These are phyloP conservation scores for Thelonectria olida DNA, from an alignment of 2,329 filamentous ascomycete genomes.

Conservation along the genomic window DNA sequence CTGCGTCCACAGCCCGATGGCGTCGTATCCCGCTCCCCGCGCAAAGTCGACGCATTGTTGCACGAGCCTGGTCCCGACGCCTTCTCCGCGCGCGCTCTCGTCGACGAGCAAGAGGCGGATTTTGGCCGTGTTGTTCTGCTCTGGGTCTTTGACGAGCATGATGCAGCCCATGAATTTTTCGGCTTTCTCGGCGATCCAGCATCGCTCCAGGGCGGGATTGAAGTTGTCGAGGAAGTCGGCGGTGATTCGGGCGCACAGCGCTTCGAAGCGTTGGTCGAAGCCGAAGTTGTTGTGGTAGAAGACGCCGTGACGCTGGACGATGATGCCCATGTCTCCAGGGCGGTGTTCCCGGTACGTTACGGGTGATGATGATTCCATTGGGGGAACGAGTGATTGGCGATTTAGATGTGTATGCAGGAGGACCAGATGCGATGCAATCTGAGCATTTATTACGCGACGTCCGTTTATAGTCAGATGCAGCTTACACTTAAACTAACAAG, in stretches of 20 bases:
- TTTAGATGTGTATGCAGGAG: neutral
- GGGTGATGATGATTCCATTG: neutral
- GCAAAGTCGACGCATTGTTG: conserved; percentile 1
- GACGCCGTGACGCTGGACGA: conserved; percentile 36
- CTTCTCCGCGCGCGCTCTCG: conserved; percentile 1
- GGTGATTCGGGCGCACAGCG: conserved; percentile 31
- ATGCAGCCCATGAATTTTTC: conserved; percentile 38
- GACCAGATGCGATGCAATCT: too few species aligned
- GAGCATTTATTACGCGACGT: too few species aligned
- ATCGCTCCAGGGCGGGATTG: conserved; percentile 34
- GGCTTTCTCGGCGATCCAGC: conserved; percentile 40
- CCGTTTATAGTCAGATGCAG: too few species aligned
- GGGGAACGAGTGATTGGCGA: neutral
- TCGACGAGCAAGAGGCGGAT: conserved; percentile 40
- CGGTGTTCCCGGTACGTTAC: conserved; percentile 2
- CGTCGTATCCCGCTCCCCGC: conserved; percentile 1
- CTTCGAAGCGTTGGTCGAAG: conserved; percentile 35
- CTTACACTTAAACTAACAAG: too few species aligned
- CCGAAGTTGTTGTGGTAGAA: conserved; percentile 33
- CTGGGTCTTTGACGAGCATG: conserved; percentile 31
- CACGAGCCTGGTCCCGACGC: neutral
- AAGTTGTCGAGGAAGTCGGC: conserved; percentile 38
- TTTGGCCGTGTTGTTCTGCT: conserved; percentile 26
- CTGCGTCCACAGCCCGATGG: neutral
- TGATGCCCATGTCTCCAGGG: conserved; percentile 32